phyloP scores from a whole-genome alignment of 2,329 filamentous ascomycete genomes.

The Colletotrichum echinochloae region DNA sequence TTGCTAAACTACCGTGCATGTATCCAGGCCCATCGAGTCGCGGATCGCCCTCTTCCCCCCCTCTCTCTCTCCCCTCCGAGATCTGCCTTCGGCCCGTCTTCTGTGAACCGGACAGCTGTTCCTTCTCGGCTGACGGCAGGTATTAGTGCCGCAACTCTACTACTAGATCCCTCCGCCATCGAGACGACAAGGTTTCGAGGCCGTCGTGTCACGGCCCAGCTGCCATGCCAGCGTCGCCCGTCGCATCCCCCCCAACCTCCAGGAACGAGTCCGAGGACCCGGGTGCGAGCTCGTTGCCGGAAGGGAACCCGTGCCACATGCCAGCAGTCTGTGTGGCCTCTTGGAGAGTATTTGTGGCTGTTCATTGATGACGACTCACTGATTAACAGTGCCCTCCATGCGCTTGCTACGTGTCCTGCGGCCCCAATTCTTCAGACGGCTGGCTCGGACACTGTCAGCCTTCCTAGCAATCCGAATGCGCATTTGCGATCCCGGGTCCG shows the following conservation, averaged over 20 bases:
- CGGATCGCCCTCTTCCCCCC: too few species aligned
- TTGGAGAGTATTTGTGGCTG: background rate
- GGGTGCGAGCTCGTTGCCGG: conserved; percentile 26
- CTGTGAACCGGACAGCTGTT: background rate
- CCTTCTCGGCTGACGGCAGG: background rate
- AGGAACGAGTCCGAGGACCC: conserved; percentile 21
- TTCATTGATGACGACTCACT: background rate
- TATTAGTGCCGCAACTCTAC: background rate
- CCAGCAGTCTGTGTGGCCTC: background rate
- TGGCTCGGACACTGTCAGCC: background rate
- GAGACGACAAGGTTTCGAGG: conserved; percentile 14
- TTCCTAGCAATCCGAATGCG: background rate
- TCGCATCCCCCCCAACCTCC: background rate
- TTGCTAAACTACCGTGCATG: background rate
- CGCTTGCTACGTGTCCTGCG: too few species aligned
- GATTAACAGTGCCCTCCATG: background rate
- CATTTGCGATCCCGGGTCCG: background rate
- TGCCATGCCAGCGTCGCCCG: conserved; percentile 13
- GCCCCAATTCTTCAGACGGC: background rate
- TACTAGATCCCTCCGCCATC: background rate
- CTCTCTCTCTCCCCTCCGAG: background rate
- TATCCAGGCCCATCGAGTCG: background rate
- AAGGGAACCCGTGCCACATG: background rate
- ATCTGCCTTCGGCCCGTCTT: conserved; percentile 14
- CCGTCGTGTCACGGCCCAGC: conserved; percentile 8